Conservation (phyloP, 768 basidiomycete species). For the Lactarius tabidus region DNA sequence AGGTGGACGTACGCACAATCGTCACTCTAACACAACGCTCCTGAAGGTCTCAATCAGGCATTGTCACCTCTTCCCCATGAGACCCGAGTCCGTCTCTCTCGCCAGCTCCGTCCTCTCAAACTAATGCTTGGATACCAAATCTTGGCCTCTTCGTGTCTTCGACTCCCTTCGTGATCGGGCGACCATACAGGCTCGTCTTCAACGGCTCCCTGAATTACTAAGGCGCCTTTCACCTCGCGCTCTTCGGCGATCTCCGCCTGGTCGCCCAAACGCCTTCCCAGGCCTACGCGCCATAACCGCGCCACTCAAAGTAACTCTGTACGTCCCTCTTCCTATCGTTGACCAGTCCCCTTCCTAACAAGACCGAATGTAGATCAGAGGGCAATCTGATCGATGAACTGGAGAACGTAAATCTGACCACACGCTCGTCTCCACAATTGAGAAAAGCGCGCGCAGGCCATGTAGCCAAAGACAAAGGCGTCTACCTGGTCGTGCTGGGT, state of each 20-base stretch:
- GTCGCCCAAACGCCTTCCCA: constrained; percentile 32
- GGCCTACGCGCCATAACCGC: constrained; percentile 43
- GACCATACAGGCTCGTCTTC: constrained; percentile 68
- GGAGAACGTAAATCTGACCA: constrained; percentile 54
- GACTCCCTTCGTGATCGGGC: constrained; percentile 76
- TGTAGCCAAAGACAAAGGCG: constrained; percentile 22
- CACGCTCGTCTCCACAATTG: constrained; percentile 52
- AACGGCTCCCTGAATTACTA: constrained; percentile 50
- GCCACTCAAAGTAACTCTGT: constrained; percentile 52
- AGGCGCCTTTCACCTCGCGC: constrained; percentile 71
- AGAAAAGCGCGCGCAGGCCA: constrained; percentile 33
- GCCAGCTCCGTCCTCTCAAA: not conserved
- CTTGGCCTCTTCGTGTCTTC: constrained; percentile 67
- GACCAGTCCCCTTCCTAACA: not conserved
- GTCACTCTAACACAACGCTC: no score
- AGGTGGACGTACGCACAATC: constrained; percentile 34
- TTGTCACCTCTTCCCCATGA: no score
- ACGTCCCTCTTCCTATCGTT: not conserved
- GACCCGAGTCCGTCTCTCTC: constrained; percentile 42
- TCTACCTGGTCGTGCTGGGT: constrained; percentile 15
- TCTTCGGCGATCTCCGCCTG: constrained; percentile 22
- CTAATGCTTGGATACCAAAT: constrained; percentile 32
- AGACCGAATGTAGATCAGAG: constrained; percentile 47
- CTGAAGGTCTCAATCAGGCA: no score
- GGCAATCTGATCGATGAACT: constrained; percentile 69